Evolutionary conservation across 495 filamentous ascomycete genomes (phyloP).

Genomic region (Talaromyces thailandensis): DNA sequence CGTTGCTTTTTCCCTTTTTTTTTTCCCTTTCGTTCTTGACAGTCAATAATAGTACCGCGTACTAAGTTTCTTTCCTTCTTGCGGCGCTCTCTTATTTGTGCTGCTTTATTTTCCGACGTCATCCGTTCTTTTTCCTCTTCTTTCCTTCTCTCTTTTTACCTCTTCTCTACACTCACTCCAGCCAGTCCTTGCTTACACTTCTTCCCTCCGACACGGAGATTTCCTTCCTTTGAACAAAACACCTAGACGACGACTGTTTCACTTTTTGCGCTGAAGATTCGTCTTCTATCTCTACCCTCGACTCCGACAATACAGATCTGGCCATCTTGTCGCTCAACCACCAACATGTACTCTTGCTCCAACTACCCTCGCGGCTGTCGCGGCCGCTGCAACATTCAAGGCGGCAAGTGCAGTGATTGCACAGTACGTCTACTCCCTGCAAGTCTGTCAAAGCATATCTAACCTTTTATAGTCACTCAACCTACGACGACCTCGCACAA

Average conservation of each 20-base stretch:
- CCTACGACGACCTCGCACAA: conserved; percentile 31
- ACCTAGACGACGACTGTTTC: conserved; percentile 1
- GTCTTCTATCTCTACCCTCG: background rate
- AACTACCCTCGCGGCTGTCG: conserved; percentile 44
- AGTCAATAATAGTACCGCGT: background rate
- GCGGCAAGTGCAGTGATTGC: conserved; percentile 39
- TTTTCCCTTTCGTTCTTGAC: background rate
- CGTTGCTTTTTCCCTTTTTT: conserved; percentile 1
- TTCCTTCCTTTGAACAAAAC: conserved; percentile 5
- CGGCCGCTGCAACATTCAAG: conserved; percentile 34
- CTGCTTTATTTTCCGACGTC: conserved; percentile 3
- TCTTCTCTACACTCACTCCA: background rate
- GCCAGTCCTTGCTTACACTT: background rate
- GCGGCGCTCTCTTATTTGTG: conserved; percentile 2
- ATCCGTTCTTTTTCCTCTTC: conserved; percentile 12
- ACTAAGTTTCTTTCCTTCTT: conserved; percentile 9
- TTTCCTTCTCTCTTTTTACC: conserved; percentile 8
- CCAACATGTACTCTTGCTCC: conserved; percentile 39
- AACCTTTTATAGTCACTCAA: conserved; percentile 23
- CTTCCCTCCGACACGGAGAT: conserved; percentile 1
- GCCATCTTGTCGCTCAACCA: background rate
- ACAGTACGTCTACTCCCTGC: conserved; percentile 26
- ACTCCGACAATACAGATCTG: conserved; percentile 1
- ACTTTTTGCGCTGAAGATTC: background rate
- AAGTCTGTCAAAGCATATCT: conserved; percentile 13